Base-by-base conservation (phyloP, 768 basidiomycete species). In the Paxillus ammoniavirescens region DNA sequence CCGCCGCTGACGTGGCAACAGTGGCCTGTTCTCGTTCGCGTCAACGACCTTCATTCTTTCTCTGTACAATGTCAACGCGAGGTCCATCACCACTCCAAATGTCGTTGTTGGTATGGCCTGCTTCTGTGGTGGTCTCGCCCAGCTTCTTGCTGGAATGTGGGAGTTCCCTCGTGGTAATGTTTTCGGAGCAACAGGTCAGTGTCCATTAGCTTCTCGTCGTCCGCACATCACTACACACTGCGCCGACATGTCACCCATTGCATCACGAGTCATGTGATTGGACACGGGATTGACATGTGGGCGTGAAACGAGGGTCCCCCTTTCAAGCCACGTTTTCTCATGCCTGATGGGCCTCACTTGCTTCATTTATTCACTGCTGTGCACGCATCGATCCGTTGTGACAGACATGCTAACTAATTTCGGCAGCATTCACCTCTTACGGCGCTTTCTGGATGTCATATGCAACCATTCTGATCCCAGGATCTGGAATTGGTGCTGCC, bases 371-470 rank as follows among this genome's bases (percentile, higher is more conserved):
- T 4, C 33, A 7, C 8, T 33, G n/a, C 10, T 10, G 31, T 17
- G 14, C 10, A 14, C 15, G 5, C 23, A 47, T 36, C n/a, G 5
- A 31, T 36, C 35, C n/a, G 15, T 10, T 35, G n/a, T n/a, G 17
- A 31, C 17, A 5, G 26, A n/a, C 15, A 30, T 9, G 21, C 30
- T 46, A 12, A 37, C 30, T 4, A 8, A 12, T 9, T 35, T 41
- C 50, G 3, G 23, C 57, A 87, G 91, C 90, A 0, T 93, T 93
- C 77, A 76, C 82, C 0, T 87, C 86, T 1, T 94, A 88, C 56
- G 92, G 92, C 21, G 88, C 84, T 2, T 94, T 93, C 77, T 94
- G 91, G 91, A 74, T 93, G 73, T 91, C 91, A 5, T 93, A 82
- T 46, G 89, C 82, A 4, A 75, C 81, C 0, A 83, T 94, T 61